Base-by-base conservation (phyloP, 441 rosid species). In the Mallotus repandus region DNA sequence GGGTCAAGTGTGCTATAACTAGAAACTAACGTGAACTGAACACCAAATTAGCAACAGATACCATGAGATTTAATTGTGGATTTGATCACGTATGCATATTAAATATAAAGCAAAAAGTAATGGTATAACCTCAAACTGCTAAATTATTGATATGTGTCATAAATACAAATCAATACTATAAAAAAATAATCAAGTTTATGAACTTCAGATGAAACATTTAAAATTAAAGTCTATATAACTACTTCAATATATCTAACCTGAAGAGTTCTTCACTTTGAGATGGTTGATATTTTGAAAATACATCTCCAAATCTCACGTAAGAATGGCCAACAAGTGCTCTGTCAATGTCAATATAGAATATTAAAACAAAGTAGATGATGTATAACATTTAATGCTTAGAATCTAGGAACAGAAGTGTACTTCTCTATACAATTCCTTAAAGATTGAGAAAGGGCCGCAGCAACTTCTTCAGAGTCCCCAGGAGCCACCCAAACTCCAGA, bases 381-480 rank as follows among this genome's bases (percentile, higher is more conserved):
- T 38, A 69, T 66, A 60, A 32, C 7, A n/a, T n/a, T 60, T 74
- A 74, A 53, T 64, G 48, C 63, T 71, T 73, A 56, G 64, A 32
- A 60, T 48, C 53, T 55, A 63, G 65, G 29, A 80, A 57, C 49
- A 53, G 69, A 81, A 73, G 38, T 67, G 78, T 81, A 94, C 99
- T 94, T 97, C 84, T 94, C 99, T 62, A 97, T 90, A 74, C 91
- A 84, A 82, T 92, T 92, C 84, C 93, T 88, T 72, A 97, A 82
- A 74, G 99, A 88, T 77, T 89, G 98, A 70, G 99, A 94, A 74
- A 97, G 89, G 79, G 99, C 99, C 73, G 89, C 83, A 11, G 98
- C 97, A 78, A 97, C 88, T 93, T 94, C 99, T 84, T 97, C 99
- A n/a, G 97, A 90, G 81, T 94, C 99, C 75, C 99, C 99, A 83